phyloP scores from a whole-genome alignment of 768 basidiomycete species.

The Gloeopeniophorella convolvens region DNA sequence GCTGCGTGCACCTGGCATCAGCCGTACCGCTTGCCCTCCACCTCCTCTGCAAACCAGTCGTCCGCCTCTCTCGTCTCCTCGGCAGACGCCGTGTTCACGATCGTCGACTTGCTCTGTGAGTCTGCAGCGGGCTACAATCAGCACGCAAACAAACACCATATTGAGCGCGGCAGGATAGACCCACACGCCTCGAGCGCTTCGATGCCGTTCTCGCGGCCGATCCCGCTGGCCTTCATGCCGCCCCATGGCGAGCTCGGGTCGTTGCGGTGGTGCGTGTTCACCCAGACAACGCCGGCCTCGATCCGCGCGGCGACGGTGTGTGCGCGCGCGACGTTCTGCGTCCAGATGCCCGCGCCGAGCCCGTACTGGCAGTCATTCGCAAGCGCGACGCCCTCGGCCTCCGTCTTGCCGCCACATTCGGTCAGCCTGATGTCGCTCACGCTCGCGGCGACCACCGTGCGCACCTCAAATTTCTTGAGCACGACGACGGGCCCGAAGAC shows the following conservation, averaged over 20 bases:
- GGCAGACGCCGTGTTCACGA: slow-evolving; percentile 62
- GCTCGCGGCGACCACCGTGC: slow-evolving; percentile 15
- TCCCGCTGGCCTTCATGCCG: slow-evolving; percentile 86
- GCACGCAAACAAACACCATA: neutral
- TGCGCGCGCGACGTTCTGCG: slow-evolving; percentile 62
- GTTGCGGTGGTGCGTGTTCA: slow-evolving; percentile 86
- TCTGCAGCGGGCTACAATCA: slow-evolving; percentile 36
- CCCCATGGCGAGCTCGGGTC: slow-evolving; percentile 90
- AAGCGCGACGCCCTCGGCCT: slow-evolving; percentile 56
- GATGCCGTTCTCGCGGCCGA: slow-evolving; percentile 79
- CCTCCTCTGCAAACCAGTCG: slow-evolving; percentile 73
- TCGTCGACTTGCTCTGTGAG: slow-evolving; percentile 77
- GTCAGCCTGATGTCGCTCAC: too few relatives aligned
- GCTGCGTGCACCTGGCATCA: slow-evolving; percentile 35
- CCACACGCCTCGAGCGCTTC: slow-evolving; percentile 76
- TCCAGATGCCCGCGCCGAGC: slow-evolving; percentile 79
- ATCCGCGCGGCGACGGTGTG: slow-evolving; percentile 67
- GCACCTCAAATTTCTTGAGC: slow-evolving; percentile 46
- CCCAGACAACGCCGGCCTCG: slow-evolving; percentile 76
- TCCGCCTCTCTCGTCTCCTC: slow-evolving; percentile 53
- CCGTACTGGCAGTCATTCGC: slow-evolving; percentile 80
- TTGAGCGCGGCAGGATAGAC: slow-evolving; percentile 25
- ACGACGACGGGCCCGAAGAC: slow-evolving; percentile 84
- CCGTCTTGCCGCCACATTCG: too few relatives aligned
- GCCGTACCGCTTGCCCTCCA: slow-evolving; percentile 54